Percentiles rank a stretch among this genome's conserved stretches.
Evolutionary conservation across 2,329 filamentous ascomycete species (phyloP).

Genomic region (Akanthomyces uredinophilus): DNA sequence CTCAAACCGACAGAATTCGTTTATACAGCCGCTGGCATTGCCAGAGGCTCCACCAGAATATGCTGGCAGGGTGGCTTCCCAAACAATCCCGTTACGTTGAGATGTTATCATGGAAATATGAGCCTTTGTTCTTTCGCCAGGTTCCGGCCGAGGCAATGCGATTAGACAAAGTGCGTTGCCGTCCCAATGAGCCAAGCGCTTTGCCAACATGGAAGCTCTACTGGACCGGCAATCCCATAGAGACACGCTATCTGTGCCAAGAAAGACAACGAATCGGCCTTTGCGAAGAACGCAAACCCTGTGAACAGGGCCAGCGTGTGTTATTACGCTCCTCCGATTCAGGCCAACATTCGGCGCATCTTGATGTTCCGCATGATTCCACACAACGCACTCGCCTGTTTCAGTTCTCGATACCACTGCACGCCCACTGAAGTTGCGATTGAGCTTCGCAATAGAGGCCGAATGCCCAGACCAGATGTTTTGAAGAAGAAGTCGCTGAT

Average conservation of each 20-base stretch:
- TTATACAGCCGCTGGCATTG: constrained; percentile 35
- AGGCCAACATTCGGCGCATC: constrained; percentile 46
- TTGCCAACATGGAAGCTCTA: constrained; percentile 50
- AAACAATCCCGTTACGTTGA: constrained; percentile 72
- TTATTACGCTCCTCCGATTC: constrained; percentile 62
- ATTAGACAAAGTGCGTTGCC: constrained; percentile 78
- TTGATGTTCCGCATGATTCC: constrained; percentile 55
- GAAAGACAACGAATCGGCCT: constrained; percentile 74
- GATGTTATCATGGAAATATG: constrained; percentile 82
- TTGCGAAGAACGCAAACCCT: constrained; percentile 73
- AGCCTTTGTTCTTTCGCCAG: constrained; percentile 49
- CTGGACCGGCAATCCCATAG: constrained; percentile 72
- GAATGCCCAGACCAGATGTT: constrained; percentile 82
- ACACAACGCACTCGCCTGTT: constrained; percentile 74
- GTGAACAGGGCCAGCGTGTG: constrained; percentile 66
- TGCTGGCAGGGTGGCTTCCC: constrained; percentile 65
- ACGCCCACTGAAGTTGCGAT: constrained; percentile 75
- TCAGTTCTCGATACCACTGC: constrained; percentile 77
- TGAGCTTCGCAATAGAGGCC: constrained; percentile 73
- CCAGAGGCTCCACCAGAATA: constrained; percentile 28
- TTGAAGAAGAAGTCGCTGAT: constrained; percentile 55
- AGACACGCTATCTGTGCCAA: constrained; percentile 65
- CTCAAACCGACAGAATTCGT: constrained; percentile 67
- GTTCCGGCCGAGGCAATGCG: constrained; percentile 60
- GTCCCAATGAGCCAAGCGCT: constrained; percentile 47